phyloP scores from a whole-genome alignment of 495 filamentous ascomycete species.

The Terfezia claveryi region DNA sequence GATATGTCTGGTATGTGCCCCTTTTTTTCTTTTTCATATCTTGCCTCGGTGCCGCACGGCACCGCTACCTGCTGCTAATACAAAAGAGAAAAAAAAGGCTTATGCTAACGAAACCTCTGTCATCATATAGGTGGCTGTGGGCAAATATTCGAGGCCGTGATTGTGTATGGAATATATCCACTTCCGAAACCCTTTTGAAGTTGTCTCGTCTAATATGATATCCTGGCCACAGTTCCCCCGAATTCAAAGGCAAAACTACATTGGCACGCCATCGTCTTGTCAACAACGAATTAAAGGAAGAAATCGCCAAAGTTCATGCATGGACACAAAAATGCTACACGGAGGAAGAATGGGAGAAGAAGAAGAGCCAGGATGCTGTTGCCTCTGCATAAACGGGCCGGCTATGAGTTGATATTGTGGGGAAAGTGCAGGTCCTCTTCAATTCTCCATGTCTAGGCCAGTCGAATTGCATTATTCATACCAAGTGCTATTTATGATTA shows the following conservation, averaged over 20 bases:
- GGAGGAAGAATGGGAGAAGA: constrained; percentile 73
- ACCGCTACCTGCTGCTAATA: too few relatives aligned
- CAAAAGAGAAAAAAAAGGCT: too few relatives aligned
- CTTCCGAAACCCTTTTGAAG: background rate
- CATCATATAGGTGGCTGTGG: constrained; percentile 65
- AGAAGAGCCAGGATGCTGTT: constrained; percentile 22
- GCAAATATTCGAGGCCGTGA: constrained; percentile 77
- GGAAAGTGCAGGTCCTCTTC: too few relatives aligned
- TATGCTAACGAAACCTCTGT: background rate
- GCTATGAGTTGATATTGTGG: too few relatives aligned
- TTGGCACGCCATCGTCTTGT: constrained; percentile 77
- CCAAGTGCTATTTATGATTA: too few relatives aligned
- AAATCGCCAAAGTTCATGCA: constrained; percentile 91
- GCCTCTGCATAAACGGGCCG: background rate
- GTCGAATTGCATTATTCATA: too few relatives aligned
- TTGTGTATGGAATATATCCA: constrained; percentile 31
- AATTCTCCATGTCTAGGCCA: too few relatives aligned
- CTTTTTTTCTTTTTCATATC: background rate
- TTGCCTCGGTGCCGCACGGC: too few relatives aligned
- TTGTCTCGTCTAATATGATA: too few relatives aligned
- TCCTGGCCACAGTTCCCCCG: constrained; percentile 31
- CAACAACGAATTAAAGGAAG: constrained; percentile 67
- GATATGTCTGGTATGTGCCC: constrained; percentile 62
- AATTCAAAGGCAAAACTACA: constrained; percentile 68
- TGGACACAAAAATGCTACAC: constrained; percentile 96